phyloP scores from a whole-genome alignment of 495 filamentous ascomycete species.

The Neurospora sp. region DNA sequence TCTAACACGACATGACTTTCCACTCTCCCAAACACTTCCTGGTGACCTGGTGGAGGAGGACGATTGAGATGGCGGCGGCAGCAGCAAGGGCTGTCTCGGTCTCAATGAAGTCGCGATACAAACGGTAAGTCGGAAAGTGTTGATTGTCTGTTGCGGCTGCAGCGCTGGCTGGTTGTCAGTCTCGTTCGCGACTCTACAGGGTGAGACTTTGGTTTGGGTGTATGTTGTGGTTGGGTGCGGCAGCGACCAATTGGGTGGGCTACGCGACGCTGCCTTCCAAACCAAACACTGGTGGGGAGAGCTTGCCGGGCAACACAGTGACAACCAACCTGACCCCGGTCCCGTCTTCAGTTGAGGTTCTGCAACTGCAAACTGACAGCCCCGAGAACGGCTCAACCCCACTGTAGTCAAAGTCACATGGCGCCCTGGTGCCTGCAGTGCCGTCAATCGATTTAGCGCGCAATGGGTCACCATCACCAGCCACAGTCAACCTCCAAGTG shows the following conservation, averaged over 20 bases:
- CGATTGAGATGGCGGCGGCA: neutral
- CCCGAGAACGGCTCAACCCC: neutral
- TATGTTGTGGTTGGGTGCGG: constrained; percentile 25
- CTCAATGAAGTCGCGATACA: neutral
- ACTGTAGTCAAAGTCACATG: neutral
- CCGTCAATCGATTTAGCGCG: neutral
- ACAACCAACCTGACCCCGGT: neutral
- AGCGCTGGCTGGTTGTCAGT: neutral
- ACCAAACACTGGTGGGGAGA: constrained; percentile 3
- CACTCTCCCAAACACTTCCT: neutral
- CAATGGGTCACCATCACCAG: neutral
- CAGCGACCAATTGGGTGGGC: constrained; percentile 14
- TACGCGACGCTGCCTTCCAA: constrained; percentile 6
- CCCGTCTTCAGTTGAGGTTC: neutral
- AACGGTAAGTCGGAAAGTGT: neutral
- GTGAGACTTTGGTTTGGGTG: neutral
- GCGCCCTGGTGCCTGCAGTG: neutral
- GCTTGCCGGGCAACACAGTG: constrained; percentile 20
- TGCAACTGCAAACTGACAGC: neutral
- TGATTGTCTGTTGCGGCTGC: neutral
- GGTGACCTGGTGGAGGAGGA: neutral
- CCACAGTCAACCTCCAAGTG: neutral
- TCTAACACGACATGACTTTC: neutral
- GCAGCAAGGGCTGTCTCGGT: neutral
- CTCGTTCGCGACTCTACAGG: neutral